Evolutionary conservation across 148 eudicot species (phyloP), one percentile per base, ranked within the genome.

Genomic region (Drosera capensis): DNA sequence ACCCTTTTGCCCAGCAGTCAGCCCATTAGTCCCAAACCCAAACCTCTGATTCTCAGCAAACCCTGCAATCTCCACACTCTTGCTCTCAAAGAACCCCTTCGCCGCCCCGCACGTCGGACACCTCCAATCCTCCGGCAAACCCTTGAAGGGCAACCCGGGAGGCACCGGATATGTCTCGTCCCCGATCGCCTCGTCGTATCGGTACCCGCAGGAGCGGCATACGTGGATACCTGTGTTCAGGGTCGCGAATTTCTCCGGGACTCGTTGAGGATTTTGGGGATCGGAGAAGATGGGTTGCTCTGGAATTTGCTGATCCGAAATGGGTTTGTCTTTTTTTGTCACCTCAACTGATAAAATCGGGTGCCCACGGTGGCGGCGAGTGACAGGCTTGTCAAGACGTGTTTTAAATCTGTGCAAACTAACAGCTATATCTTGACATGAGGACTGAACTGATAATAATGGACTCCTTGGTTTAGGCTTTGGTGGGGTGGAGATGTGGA

Each of bases 31-130:
- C 19, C 99, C 99, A 7, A 92, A 43, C 14, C 99, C 99, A 68
- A 65, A 92, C 74, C 79, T 86, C 56, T 92, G 99, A 46, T 92
- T 92, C 72, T 85, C 64, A 30, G 94, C 99, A 71, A 92, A 92
- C 24, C 99, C 99, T 11, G 99, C 94, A 68, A 92, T 81, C 68
- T 92, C 95, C 23, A 85, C 82, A 56, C 99, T 85, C 72, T 85
- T 92, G 48, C 95, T 92, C 71, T 70, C 76, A 51, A 92, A 92
- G 60, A 92, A 92, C 14, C 63, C 66, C 73, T 79, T 62, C 0
- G 99, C 86, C 5, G 99, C 95, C 51, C 99, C 99, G 28, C 95
- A 92, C 2, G 99, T 92, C 7, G 95, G 73, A 45, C 99, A 92
- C 53, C 95, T 53, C 99, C 99, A 92, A 24, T 85, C 99, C 40